Evolutionary conservation across 73 alveolate species (phyloP).

Genomic region (Paramecium sonneborni): DNA sequence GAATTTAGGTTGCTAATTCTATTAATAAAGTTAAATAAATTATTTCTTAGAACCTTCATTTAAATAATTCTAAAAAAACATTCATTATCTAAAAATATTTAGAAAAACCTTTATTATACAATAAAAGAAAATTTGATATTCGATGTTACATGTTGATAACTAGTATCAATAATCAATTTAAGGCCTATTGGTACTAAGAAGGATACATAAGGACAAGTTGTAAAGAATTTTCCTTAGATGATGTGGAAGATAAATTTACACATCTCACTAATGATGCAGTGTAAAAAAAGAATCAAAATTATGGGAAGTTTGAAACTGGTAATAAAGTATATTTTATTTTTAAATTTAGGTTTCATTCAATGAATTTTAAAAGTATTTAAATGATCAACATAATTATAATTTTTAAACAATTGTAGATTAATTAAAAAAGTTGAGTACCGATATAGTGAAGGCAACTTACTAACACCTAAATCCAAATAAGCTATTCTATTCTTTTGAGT

Average conservation of each 20-base stretch:
- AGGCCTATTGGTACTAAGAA: slow-evolving; percentile 75
- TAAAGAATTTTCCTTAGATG: slow-evolving; percentile 70
- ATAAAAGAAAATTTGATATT: slow-evolving; percentile 78
- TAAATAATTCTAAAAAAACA: slow-evolving; percentile 54
- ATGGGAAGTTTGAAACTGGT: slow-evolving; percentile 37
- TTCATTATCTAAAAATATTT: slow-evolving; percentile 72
- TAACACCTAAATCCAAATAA: slow-evolving; percentile 35
- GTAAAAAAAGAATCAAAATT: slow-evolving; percentile 62
- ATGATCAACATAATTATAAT: background rate
- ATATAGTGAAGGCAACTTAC: slow-evolving; percentile 2
- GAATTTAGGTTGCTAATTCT: slow-evolving; percentile 69
- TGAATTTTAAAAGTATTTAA: slow-evolving; percentile 51
- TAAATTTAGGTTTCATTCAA: slow-evolving; percentile 47
- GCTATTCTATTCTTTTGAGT: slow-evolving; percentile 21
- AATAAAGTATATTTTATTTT: slow-evolving; percentile 70
- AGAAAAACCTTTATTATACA: slow-evolving; percentile 72
- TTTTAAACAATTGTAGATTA: background rate
- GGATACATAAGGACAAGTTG: slow-evolving; percentile 79
- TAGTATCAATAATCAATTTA: slow-evolving; percentile 65
- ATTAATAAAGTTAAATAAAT: slow-evolving; percentile 66
- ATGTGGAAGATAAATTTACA: slow-evolving; percentile 66
- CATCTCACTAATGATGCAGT: slow-evolving; percentile 82
- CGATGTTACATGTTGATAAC: slow-evolving; percentile 73
- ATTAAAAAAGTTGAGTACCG: background rate
- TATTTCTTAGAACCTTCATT: slow-evolving; percentile 46